Percentiles rank a stretch among this genome's conserved stretches.
These are phyloP conservation scores for Sabuloglossum arenarium DNA, from an alignment of 495 filamentous ascomycete species.

Conservation along the genomic window DNA sequence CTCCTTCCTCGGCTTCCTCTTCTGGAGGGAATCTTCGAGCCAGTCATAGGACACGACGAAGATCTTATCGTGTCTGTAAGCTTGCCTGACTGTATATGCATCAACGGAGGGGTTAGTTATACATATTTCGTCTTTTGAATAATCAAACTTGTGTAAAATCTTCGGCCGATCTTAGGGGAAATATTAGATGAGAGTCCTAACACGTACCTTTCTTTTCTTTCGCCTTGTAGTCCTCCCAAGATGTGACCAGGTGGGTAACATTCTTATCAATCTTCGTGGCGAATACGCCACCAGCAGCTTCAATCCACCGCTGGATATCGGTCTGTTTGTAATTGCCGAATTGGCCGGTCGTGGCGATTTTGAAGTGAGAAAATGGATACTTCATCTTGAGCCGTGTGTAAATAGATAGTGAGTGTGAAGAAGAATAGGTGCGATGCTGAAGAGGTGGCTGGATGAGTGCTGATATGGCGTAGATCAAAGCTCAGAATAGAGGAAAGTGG, in stretches of 20 bases:
- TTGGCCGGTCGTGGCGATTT: constrained; percentile 22
- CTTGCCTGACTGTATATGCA: constrained; percentile 22
- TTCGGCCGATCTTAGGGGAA: too few species aligned
- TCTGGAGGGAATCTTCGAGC: constrained; percentile 32
- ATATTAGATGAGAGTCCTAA: too few species aligned
- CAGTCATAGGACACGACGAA: constrained; percentile 41
- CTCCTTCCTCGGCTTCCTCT: constrained; percentile 18
- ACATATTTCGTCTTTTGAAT: background rate
- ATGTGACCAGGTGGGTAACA: constrained; percentile 39
- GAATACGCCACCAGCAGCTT: constrained; percentile 28
- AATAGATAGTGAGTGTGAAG: too few species aligned
- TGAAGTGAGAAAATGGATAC: constrained; percentile 10
- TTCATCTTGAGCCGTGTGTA: constrained; percentile 7
- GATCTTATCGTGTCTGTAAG: constrained; percentile 19
- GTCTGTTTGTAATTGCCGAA: constrained; percentile 18
- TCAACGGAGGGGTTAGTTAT: background rate
- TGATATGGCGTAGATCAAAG: too few species aligned
- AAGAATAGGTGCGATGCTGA: too few species aligned
- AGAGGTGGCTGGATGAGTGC: too few species aligned
- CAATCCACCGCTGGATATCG: constrained; percentile 33
- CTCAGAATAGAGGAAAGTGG: too few species aligned
- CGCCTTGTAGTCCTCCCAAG: constrained; percentile 28
- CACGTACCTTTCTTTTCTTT: constrained; percentile 23
- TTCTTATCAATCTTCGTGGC: constrained; percentile 17
- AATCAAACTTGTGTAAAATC: background rate